Evolutionary conservation across 805 yeast genomes (phyloP).

Genomic region (Candida corydali): DNA sequence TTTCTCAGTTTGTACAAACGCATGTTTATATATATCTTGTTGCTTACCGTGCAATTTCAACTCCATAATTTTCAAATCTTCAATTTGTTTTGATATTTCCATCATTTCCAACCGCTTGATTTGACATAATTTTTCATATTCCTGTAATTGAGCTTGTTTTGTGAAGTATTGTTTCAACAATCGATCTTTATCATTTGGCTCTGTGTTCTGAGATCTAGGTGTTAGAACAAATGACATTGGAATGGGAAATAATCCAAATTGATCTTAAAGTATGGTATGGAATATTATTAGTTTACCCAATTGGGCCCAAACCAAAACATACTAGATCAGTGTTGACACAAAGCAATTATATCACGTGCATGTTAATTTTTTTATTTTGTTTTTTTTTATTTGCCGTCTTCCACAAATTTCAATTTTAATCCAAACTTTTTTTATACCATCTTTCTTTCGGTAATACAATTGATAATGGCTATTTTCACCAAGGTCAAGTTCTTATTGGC

Average conservation of each 20-base stretch:
- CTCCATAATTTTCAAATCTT: constrained; percentile 14
- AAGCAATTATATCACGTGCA: constrained; percentile 1
- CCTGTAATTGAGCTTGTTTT: constrained; percentile 51
- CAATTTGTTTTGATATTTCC: constrained; percentile 20
- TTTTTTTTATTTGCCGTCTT: too few relatives aligned
- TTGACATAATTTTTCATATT: constrained; percentile 40
- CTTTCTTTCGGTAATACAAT: too few relatives aligned
- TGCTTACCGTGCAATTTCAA: neutral
- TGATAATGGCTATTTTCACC: constrained; percentile 10
- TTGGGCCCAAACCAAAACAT: neutral
- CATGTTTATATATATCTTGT: constrained; percentile 8
- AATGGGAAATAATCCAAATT: too few relatives aligned
- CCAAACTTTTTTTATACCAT: neutral
- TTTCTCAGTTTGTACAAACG: constrained; percentile 7
- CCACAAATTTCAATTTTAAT: too few relatives aligned
- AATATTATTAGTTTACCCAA: neutral
- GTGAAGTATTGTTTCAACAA: constrained; percentile 35
- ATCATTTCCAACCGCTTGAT: constrained; percentile 32
- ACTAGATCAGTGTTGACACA: too few relatives aligned
- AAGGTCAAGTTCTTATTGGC: constrained; percentile 10
- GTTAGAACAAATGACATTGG: neutral
- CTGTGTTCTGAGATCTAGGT: neutral
- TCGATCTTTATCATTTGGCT: constrained; percentile 7
- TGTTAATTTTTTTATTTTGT: too few relatives aligned
- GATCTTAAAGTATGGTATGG: too few relatives aligned